These are phyloP conservation scores for Periglandula ipomoeae DNA, from an alignment of 2,329 filamentous ascomycete genomes.

Conservation along the genomic window DNA sequence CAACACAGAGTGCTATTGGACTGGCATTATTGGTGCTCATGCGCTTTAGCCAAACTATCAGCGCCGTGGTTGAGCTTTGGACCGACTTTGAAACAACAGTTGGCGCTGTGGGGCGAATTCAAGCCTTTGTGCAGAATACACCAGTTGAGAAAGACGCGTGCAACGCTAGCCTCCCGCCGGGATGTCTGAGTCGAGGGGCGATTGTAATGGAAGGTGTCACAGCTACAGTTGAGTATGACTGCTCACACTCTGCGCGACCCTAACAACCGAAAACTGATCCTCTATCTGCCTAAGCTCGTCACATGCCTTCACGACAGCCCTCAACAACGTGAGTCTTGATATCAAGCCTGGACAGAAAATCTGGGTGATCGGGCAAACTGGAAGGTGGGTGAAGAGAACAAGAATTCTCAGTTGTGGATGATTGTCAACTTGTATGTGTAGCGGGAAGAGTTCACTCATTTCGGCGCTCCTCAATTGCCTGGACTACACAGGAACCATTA, in stretches of 20 bases:
- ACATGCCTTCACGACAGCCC: background rate
- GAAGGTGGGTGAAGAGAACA: background rate
- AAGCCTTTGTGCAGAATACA: background rate
- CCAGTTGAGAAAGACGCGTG: background rate
- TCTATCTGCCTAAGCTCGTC: too few relatives aligned
- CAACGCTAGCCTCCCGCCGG: background rate
- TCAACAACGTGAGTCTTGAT: conserved; percentile 8
- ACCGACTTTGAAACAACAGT: background rate
- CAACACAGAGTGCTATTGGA: conserved; percentile 13
- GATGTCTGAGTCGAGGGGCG: background rate
- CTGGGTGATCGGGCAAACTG: conserved; percentile 13
- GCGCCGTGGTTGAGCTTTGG: background rate
- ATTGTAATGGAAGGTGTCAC: background rate
- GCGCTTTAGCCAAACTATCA: background rate
- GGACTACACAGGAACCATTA: conserved; percentile 1
- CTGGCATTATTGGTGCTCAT: background rate
- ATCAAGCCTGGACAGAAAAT: conserved; percentile 13
- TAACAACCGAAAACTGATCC: too few relatives aligned
- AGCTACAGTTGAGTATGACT: background rate
- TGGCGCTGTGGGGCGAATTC: background rate
- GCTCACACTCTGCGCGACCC: too few relatives aligned
- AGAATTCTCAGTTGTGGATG: background rate
- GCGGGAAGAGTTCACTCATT: conserved; percentile 14
- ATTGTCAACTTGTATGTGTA: background rate
- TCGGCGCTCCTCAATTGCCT: background rate